A percentile compares a stretch with the other conserved stretches of the same genome.
Conservation (phyloP, 1,284 basidiomycete species). For the Paramarasmius palmivorus region DNA sequence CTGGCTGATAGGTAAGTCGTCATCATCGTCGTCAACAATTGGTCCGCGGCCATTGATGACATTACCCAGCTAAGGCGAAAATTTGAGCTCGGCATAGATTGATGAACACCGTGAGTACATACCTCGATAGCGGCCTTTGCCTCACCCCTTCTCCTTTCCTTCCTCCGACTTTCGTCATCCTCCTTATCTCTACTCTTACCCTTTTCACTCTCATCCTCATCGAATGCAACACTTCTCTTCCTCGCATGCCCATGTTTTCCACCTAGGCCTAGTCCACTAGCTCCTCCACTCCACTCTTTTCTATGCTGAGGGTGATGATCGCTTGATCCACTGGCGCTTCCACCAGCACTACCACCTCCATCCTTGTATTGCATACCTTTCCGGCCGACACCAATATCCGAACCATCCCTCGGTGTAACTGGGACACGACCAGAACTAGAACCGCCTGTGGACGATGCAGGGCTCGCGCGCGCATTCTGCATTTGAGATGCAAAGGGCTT, state of each 20-base stretch:
- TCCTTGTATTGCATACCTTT: too few relatives aligned
- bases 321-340: constrained; percentile 16
- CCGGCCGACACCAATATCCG: constrained; percentile 51
- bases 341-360: constrained; percentile 7
- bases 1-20: constrained; percentile 45
- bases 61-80: constrained; percentile 64
- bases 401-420: constrained; percentile 73
- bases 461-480: constrained; percentile 52
- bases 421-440: constrained; percentile 73
- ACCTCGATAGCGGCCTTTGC: constrained; percentile 82
- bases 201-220: constrained; percentile 33
- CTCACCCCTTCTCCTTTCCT: constrained; percentile 69
- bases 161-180: constrained; percentile 51
- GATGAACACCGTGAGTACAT: constrained; percentile 24
- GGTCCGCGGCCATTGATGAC: constrained; percentile 76
- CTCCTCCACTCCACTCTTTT: constrained; percentile 28
- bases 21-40: constrained; percentile 56
- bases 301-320: constrained; percentile 11
- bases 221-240: constrained; percentile 64
- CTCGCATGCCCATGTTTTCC: constrained; percentile 40
- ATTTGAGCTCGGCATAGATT: constrained; percentile 1
- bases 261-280: constrained; percentile 33
- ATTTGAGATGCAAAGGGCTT: not conserved
- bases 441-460: constrained; percentile 77
- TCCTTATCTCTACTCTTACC: constrained; percentile 32